A percentile compares a stretch with the other conserved stretches of the same genome.
Conservation (phyloP, 2,329 filamentous ascomycete species). For the Stagonosporopsis cucurbitacearum region DNA sequence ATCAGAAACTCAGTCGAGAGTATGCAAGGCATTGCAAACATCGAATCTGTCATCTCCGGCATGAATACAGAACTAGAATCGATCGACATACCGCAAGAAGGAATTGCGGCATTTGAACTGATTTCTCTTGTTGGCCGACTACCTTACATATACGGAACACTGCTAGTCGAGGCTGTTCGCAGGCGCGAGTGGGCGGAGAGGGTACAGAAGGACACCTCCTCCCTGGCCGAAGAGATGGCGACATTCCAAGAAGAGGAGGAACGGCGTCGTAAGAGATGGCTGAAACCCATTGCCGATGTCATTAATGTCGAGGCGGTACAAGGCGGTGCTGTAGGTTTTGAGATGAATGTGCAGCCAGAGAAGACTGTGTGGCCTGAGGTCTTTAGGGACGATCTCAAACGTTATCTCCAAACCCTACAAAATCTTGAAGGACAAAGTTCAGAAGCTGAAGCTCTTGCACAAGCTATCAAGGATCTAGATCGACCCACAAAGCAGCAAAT, state of each 20-base stretch:
- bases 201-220: slow-evolving; percentile 84
- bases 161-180: slow-evolving; percentile 83
- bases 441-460: slow-evolving; percentile 73
- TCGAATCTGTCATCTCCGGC: slow-evolving; percentile 76
- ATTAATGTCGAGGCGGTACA: slow-evolving; percentile 72
- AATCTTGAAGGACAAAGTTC: slow-evolving; percentile 69
- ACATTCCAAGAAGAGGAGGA: slow-evolving; percentile 91
- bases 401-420: slow-evolving; percentile 72
- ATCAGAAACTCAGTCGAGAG: slow-evolving; percentile 71
- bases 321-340: slow-evolving; percentile 74
- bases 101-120: slow-evolving; percentile 79
- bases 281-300: slow-evolving; percentile 80
- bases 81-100: slow-evolving; percentile 75
- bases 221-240: slow-evolving; percentile 90
- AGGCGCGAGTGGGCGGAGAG: slow-evolving; percentile 91
- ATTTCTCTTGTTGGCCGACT: slow-evolving; percentile 81
- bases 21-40: slow-evolving; percentile 81
- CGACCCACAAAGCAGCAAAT: slow-evolving; percentile 84
- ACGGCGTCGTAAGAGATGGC: slow-evolving; percentile 87
- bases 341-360: slow-evolving; percentile 83
- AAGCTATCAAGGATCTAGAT: slow-evolving; percentile 79
- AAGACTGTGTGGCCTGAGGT: slow-evolving; percentile 82
- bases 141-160: slow-evolving; percentile 87
- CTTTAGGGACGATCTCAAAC: slow-evolving; percentile 75
- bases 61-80: slow-evolving; percentile 75